Base-by-base conservation (phyloP, 495 filamentous ascomycete species). In the Neurospora sublineolata region DNA sequence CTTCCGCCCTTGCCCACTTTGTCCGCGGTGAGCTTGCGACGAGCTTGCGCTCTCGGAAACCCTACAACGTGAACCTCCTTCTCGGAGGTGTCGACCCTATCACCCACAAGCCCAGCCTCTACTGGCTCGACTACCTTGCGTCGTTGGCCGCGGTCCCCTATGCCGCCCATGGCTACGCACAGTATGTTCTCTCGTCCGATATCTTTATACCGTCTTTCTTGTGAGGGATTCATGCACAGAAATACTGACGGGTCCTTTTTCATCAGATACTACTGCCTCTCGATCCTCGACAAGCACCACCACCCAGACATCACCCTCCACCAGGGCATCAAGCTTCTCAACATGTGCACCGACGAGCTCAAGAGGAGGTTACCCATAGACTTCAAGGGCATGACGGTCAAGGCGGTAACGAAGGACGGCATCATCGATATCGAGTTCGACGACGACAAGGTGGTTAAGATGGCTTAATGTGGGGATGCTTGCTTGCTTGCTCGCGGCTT, bases 91-190 rank as follows among this genome's bases (percentile, higher is more conserved):
- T 95, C 76, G 94, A 97, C 81, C 88, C 91, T 36, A 94, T 94
- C 81, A 92, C 91, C 69, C 84, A 91, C 82, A 89, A 93, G 83
- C 94, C 96, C 18, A 90, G 89, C 77, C 84, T 99, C 71, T 97
- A 94, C 88, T 99, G 95, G 95, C 86, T 97, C 72, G 95, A 99
- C 81, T 97, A 98, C 80, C 88, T 99, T 79, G 95, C 95, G 69
- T 89, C 94, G 44, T 83, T 93, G 78, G 95, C 94, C 3, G 85
- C 89, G 16, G 84, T 98, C 38, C 95, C 95, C 74, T 99, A 99
- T 80, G 96, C 95, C 36, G 95, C 96, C 64, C 95, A 99, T 76
- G 95, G 95, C 71, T 99, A 99, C 82, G 96, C 95, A 40, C 95
- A 99, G 89, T 94, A 90, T 71, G 92, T 88, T 72, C 69, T 72